Base-by-base conservation (phyloP, 2,329 filamentous ascomycete genomes). In the Phymatotrichopsis omnivora region DNA sequence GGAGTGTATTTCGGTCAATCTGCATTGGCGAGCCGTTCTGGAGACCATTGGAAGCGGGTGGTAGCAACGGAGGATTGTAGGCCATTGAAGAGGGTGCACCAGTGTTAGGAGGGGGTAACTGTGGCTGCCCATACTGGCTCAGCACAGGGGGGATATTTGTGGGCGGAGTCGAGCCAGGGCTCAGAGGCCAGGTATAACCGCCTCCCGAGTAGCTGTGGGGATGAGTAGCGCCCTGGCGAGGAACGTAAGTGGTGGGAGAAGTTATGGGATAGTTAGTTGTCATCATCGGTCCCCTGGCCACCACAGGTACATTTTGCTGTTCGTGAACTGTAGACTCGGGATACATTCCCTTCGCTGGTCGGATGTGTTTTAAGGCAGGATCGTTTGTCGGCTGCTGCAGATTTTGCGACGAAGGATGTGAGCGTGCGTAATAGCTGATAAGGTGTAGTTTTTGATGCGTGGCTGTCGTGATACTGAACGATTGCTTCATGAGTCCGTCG, bases 401-500 rank as follows among this genome's bases (percentile, higher is more conserved):
- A 39, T 82, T 82, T 47, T 78, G 74, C 22, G 79, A 73, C 25
- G 76, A 76, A 3, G 82, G 76, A 47, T 85, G 78, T 22, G 84
- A 83, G 45, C 87, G 76, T 3, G 86, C 82, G 65, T 87, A 96
- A 68, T 98, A 98, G 58, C 89, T 95, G 67, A 98, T 98, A 40
- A 98, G 74, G 67, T 98, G 91, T 2, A 98, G 77, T 62, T 96
- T 91, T 59, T 95, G 86, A 55, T 85, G 76, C 28, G 73, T 79
- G 1, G 83, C 85, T 1, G 91, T 96, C 17, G 87, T 95, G 67
- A 98, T 96, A 67, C 89, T 96, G 72, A 96, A 98, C 0, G 91
- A 96, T 66, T 98, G 91, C 74, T 98, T 98, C 86, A 96, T 95
- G 3, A 98, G 74, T 1, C 91, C 91, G 60, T 98, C 91, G 7